Evolutionary conservation across 139 green algal species (phyloP).

Genomic region (Picochlorum costavermella): DNA sequence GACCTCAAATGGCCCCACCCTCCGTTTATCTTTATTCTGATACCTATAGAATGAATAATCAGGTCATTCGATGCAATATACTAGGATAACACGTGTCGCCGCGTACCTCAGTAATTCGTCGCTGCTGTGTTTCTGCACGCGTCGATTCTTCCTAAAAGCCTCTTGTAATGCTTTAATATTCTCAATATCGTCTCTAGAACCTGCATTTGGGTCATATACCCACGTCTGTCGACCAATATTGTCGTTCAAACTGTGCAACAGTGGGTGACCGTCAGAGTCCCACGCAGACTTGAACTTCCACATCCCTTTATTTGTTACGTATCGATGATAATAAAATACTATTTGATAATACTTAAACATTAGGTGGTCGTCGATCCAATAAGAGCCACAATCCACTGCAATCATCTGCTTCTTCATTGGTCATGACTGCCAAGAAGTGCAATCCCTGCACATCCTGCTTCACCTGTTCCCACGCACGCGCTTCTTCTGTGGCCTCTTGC

Average conservation of each 20-base stretch:
- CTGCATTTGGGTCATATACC: slow-evolving; percentile 52
- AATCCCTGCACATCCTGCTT: slow-evolving; percentile 75
- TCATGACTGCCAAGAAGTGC: slow-evolving; percentile 94
- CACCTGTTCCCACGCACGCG: slow-evolving; percentile 79
- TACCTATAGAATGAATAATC: slow-evolving; percentile 15
- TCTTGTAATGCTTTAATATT: slow-evolving; percentile 49
- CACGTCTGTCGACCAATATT: slow-evolving; percentile 72
- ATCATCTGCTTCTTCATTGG: slow-evolving; percentile 76
- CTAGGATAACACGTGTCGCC: background rate
- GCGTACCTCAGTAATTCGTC: slow-evolving; percentile 77
- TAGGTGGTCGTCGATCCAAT: slow-evolving; percentile 59
- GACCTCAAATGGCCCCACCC: slow-evolving; percentile 10
- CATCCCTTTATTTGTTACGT: slow-evolving; percentile 10
- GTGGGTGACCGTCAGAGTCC: slow-evolving; percentile 21
- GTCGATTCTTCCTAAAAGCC: slow-evolving; percentile 51
- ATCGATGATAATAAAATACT: slow-evolving; percentile 4
- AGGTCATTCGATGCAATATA: background rate
- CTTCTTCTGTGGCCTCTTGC: slow-evolving; percentile 69
- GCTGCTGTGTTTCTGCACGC: slow-evolving; percentile 59
- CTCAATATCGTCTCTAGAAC: slow-evolving; percentile 51
- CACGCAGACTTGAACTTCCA: slow-evolving; percentile 20
- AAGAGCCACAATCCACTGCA: slow-evolving; percentile 89
- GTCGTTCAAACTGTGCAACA: slow-evolving; percentile 46
- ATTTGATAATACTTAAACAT: slow-evolving; percentile 33
- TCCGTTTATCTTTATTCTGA: slow-evolving; percentile 11